phyloP scores from a whole-genome alignment of 331 rosid species.

The Erythrophleum ivorense region DNA sequence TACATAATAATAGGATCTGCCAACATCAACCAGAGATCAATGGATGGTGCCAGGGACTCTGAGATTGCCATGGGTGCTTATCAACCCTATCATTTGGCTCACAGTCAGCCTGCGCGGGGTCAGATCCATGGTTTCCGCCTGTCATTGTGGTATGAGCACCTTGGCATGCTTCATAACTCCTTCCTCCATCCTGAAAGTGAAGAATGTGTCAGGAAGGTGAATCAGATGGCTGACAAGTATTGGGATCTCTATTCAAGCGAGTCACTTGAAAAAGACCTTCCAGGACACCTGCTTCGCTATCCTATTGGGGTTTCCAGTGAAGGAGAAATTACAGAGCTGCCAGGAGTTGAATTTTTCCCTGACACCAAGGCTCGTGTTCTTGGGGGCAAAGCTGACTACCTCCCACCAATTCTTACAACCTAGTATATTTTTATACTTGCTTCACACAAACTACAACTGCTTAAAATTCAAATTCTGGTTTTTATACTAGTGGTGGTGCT shows the following conservation, averaged over 20 bases:
- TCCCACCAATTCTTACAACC: conserved; percentile 95
- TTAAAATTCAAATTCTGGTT: conserved; percentile 31
- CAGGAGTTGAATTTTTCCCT: conserved; percentile 81
- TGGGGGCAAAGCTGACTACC: conserved; percentile 78
- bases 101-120: conserved; percentile 82
- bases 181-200: conserved; percentile 71
- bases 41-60: conserved; percentile 95
- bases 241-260: conserved; percentile 91
- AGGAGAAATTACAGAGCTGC: conserved; percentile 64
- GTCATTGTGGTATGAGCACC: conserved; percentile 94
- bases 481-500: conserved; percentile 25
- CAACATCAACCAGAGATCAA: conserved; percentile 98
- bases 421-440: conserved; percentile 38
- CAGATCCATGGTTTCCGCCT: conserved; percentile 94
- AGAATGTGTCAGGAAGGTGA: conserved; percentile 77
- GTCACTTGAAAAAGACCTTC: conserved; percentile 75
- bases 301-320: conserved; percentile 65
- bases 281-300: conserved; percentile 92
- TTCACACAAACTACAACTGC: conserved; percentile 27
- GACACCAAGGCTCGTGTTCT: conserved; percentile 92
- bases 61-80: conserved; percentile 98
- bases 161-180: conserved; percentile 79
- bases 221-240: conserved; percentile 85
- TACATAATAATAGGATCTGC: conserved; percentile 97
- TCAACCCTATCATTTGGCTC: conserved; percentile 82